phyloP scores from a whole-genome alignment of 805 yeast genomes.

The Barnettozyma sp. region DNA sequence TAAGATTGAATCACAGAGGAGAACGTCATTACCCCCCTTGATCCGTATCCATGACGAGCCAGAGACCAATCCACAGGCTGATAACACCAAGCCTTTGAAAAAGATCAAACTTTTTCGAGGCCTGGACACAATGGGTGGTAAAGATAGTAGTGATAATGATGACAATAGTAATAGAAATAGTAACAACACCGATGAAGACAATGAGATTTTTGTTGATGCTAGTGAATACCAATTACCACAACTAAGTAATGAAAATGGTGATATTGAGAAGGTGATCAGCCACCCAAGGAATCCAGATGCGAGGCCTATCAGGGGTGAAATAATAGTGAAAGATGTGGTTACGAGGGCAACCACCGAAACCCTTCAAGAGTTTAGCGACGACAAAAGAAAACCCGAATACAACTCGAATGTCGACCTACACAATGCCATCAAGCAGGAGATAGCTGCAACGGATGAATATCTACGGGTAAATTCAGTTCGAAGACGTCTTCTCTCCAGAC shows the following conservation, averaged over 20 bases:
- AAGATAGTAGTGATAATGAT: slow-evolving; percentile 35
- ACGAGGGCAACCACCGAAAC: too few relatives aligned
- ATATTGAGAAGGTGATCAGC: too few relatives aligned
- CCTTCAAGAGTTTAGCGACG: too few relatives aligned
- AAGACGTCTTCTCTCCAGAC: slow-evolving; percentile 13
- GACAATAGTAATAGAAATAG: slow-evolving; percentile 34
- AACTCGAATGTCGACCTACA: too few relatives aligned
- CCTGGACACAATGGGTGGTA: neutral
- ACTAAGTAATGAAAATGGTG: slow-evolving; percentile 1
- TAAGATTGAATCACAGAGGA: too few relatives aligned
- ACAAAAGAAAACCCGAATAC: too few relatives aligned
- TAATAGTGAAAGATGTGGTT: neutral
- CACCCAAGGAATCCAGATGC: neutral
- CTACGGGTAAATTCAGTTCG: too few relatives aligned
- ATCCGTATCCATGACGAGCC: too few relatives aligned
- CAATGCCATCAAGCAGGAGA: too few relatives aligned
- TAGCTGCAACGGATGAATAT: too few relatives aligned
- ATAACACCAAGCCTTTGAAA: neutral
- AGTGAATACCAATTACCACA: too few relatives aligned
- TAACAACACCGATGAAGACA: slow-evolving; percentile 2
- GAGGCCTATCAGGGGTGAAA: neutral
- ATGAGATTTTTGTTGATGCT: slow-evolving; percentile 6
- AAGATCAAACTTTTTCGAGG: slow-evolving; percentile 1
- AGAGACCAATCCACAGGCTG: neutral
- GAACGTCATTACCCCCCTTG: neutral